phyloP scores from a whole-genome alignment of 768 basidiomycete species.

The Artomyces pyxidatus region DNA sequence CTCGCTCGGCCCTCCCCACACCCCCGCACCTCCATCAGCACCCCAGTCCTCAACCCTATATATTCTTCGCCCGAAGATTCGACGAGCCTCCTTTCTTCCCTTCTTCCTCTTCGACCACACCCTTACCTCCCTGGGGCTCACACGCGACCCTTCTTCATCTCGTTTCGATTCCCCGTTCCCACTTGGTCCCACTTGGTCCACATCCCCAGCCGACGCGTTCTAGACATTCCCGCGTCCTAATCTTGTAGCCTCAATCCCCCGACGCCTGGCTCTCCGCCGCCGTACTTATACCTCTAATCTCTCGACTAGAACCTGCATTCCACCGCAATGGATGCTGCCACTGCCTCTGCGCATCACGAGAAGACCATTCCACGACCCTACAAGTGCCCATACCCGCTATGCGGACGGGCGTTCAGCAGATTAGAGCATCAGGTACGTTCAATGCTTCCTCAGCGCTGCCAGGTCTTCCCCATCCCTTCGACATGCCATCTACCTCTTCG shows the following conservation, averaged over 20 bases:
- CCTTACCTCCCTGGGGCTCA: background rate
- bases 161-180: slow-evolving; percentile 3
- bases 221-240: too few species aligned
- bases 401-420: slow-evolving; percentile 91
- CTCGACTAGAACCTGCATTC: background rate
- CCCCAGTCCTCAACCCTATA: background rate
- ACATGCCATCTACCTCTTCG: background rate
- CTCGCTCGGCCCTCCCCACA: background rate
- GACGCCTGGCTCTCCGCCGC: slow-evolving; percentile 5
- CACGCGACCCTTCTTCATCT: slow-evolving; percentile 8
- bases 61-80: slow-evolving; percentile 3
- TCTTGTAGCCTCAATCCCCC: too few species aligned
- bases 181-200: too few species aligned
- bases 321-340: background rate
- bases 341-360: slow-evolving; percentile 21
- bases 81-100: slow-evolving; percentile 1
- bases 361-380: slow-evolving; percentile 65
- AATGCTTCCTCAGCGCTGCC: slow-evolving; percentile 15
- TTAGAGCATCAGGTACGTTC: slow-evolving; percentile 85
- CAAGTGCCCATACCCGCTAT: slow-evolving; percentile 90
- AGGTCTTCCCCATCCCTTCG: slow-evolving; percentile 7
- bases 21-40: background rate
- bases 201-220: too few species aligned
- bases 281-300: background rate
- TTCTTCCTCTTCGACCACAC: slow-evolving; percentile 1